A percentile compares a stretch with the other conserved stretches of the same genome.
Conservation (phyloP, 2,329 filamentous ascomycete species). For the Hypoxylon sp. region DNA sequence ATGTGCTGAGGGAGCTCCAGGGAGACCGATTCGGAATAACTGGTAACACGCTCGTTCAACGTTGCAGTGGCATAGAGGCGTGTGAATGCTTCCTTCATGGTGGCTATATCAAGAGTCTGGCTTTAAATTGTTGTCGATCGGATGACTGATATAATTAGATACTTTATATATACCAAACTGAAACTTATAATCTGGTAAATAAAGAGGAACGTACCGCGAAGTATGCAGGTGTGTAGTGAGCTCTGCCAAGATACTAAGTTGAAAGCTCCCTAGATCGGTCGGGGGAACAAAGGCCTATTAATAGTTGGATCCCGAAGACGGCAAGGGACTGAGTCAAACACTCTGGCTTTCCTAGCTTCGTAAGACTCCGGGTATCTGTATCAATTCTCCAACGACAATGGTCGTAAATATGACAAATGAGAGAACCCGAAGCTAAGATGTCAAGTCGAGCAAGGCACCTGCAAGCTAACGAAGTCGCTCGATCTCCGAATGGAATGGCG, state of each 20-base stretch:
- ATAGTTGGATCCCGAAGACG: not conserved
- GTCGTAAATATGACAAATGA: slow-evolving; percentile 3
- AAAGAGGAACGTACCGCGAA: not conserved
- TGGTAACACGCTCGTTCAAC: slow-evolving; percentile 49
- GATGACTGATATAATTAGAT: not conserved
- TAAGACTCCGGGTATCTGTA: not conserved
- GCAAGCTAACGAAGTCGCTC: slow-evolving; percentile 4
- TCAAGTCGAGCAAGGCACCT: not conserved
- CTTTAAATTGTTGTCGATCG: not conserved
- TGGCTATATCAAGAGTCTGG: not conserved
- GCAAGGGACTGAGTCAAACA: not conserved
- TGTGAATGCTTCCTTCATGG: slow-evolving; percentile 39
- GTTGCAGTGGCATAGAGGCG: slow-evolving; percentile 53
- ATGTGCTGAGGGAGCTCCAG: slow-evolving; percentile 51
- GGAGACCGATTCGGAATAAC: slow-evolving; percentile 53
- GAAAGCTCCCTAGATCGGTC: not conserved
- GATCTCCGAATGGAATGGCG: slow-evolving; percentile 18
- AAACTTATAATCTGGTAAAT: not conserved
- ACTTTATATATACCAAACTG: not conserved
- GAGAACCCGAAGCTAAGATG: not conserved
- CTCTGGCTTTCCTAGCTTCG: not conserved
- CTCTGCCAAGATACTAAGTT: slow-evolving; percentile 2
- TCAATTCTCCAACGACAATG: not conserved
- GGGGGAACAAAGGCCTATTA: slow-evolving; percentile 12
- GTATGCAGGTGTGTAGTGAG: not conserved